Evolutionary conservation across 305 asterid genomes (phyloP).

Genomic region (Ruellia speciosa): DNA sequence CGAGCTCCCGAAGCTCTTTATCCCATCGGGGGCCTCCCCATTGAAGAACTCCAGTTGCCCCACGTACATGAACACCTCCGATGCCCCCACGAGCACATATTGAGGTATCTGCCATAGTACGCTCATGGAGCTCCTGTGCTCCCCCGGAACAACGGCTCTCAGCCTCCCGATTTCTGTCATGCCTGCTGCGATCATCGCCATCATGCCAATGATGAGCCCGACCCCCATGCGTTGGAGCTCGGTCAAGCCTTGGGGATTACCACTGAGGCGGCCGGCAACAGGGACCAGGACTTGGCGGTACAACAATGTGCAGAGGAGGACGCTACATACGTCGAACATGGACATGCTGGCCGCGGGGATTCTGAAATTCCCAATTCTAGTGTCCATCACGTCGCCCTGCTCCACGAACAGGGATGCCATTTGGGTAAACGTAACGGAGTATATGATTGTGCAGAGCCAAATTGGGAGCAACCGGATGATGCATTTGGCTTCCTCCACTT

Average conservation of each 20-base stretch:
- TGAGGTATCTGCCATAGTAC: constrained; percentile 28
- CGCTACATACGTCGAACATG: constrained; percentile 23
- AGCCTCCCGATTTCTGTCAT: constrained; percentile 20
- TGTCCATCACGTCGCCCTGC: constrained; percentile 26
- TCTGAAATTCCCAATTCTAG: constrained; percentile 15
- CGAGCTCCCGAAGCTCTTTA: constrained; percentile 32
- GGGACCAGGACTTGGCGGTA: constrained; percentile 23
- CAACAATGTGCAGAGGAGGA: constrained; percentile 22
- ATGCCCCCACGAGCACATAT: constrained; percentile 23
- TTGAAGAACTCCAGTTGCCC: constrained; percentile 30
- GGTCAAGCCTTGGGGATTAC: constrained; percentile 21
- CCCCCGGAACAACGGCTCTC: constrained; percentile 10
- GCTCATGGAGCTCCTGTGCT: constrained; percentile 19
- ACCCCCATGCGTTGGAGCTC: constrained; percentile 30
- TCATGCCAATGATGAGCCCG: constrained; percentile 23
- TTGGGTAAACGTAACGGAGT: constrained; percentile 25
- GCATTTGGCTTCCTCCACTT: constrained; percentile 27
- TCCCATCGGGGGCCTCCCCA: constrained; percentile 27
- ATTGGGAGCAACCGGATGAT: constrained; percentile 25
- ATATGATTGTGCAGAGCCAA: constrained; percentile 28
- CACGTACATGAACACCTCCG: constrained; percentile 29
- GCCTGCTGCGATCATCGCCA: constrained; percentile 27
- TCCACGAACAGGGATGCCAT: constrained; percentile 28
- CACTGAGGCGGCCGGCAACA: constrained; percentile 14
- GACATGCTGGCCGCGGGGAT: constrained; percentile 31